These are phyloP conservation scores for Alternaria metachromatica DNA, from an alignment of 2,329 filamentous ascomycete genomes.

Conservation along the genomic window DNA sequence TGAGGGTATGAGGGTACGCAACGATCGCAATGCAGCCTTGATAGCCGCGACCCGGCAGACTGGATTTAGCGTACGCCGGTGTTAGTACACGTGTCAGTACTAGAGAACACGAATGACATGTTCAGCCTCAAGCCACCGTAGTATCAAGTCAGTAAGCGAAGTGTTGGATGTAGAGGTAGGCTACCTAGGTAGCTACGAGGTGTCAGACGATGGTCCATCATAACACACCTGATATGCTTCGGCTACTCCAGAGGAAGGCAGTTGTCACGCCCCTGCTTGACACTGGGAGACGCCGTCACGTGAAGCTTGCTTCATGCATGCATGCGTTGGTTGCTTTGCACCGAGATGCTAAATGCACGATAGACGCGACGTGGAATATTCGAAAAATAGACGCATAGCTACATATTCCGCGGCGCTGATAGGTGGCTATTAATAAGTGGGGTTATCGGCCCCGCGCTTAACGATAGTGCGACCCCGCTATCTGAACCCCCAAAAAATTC, in stretches of 20 bases:
- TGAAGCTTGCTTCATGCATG: constrained; percentile 3
- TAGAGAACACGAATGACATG: constrained; percentile 13
- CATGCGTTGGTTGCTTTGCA: constrained; percentile 1
- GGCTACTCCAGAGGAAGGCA: background rate
- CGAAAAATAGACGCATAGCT: constrained; percentile 13
- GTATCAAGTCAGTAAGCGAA: constrained; percentile 19
- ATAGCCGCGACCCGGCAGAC: constrained; percentile 24
- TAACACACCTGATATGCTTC: background rate
- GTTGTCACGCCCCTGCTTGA: background rate
- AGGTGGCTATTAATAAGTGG: constrained; percentile 21
- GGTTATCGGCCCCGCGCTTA: constrained; percentile 26
- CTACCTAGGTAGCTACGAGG: background rate
- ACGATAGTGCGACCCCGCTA: constrained; percentile 18
- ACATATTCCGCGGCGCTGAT: constrained; percentile 10
- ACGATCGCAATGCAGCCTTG: background rate
- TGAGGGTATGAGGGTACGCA: constrained; percentile 16
- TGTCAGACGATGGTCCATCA: background rate
- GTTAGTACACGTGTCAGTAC: constrained; percentile 27
- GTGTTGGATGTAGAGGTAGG: constrained; percentile 5
- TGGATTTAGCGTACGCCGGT: constrained; percentile 11
- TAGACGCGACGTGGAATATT: constrained; percentile 6
- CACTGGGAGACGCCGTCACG: background rate
- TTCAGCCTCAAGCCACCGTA: constrained; percentile 11
- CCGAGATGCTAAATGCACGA: constrained; percentile 8
- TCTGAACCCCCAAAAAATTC: constrained; percentile 14